A percentile compares a stretch with the other conserved stretches of the same genome.
phyloP scores from a whole-genome alignment of 495 filamentous ascomycete genomes.

The Bathelium albidoporum region DNA sequence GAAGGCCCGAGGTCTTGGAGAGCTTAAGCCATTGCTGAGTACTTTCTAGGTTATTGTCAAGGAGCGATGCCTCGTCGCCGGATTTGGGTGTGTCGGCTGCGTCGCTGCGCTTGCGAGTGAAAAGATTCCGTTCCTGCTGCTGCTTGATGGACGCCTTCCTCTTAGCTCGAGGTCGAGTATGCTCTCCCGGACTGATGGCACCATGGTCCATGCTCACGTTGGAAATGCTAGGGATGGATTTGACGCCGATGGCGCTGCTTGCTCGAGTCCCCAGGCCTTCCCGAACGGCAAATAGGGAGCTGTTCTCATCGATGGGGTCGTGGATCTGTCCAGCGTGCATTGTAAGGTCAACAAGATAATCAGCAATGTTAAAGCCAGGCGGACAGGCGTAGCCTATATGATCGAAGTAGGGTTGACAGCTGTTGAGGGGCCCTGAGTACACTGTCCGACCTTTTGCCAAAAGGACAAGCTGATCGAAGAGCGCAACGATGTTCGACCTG shows the following conservation, averaged over 20 bases:
- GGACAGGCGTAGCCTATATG: slow-evolving; percentile 83
- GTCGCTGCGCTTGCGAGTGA: slow-evolving; percentile 53
- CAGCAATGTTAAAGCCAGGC: slow-evolving; percentile 96
- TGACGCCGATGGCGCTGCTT: slow-evolving; percentile 80
- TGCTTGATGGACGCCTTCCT: slow-evolving; percentile 66
- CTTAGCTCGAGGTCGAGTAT: slow-evolving; percentile 50
- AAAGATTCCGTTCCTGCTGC: slow-evolving; percentile 82
- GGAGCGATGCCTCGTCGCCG: slow-evolving; percentile 57
- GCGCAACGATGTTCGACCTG: slow-evolving; percentile 98
- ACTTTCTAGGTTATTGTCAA: slow-evolving; percentile 48
- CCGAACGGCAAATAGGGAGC: slow-evolving; percentile 27
- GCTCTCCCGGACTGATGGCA: slow-evolving; percentile 50
- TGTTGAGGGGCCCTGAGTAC: slow-evolving; percentile 82
- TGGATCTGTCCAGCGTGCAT: slow-evolving; percentile 72
- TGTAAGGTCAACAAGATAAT: slow-evolving; percentile 92
- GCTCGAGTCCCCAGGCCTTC: slow-evolving; percentile 58
- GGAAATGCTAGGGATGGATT: slow-evolving; percentile 76
- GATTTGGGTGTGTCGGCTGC: slow-evolving; percentile 46
- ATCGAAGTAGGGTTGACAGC: slow-evolving; percentile 89
- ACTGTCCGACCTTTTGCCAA: slow-evolving; percentile 83
- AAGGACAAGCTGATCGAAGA: slow-evolving; percentile 88
- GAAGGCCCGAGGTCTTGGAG: slow-evolving; percentile 50
- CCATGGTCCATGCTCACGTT: slow-evolving; percentile 50
- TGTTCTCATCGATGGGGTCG: slow-evolving; percentile 49
- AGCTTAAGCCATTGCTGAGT: slow-evolving; percentile 59